Percentiles rank a stretch among this genome's conserved stretches.
Evolutionary conservation across 371 early-diverging fungal species (phyloP).

Genomic region (Apophysomyces trapeziformis): DNA sequence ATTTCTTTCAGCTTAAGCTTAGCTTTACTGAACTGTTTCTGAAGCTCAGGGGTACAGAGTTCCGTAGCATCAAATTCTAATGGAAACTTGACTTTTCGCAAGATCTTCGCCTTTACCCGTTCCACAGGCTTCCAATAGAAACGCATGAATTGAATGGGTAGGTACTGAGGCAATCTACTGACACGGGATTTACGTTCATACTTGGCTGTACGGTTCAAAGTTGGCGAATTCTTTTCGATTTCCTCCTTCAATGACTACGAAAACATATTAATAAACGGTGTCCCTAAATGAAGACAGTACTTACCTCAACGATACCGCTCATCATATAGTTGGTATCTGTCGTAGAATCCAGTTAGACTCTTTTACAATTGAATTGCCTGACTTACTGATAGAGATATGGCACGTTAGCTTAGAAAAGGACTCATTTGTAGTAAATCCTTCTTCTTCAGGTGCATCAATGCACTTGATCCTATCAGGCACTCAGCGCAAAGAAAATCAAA

Average conservation of each 20-base stretch:
- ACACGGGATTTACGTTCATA: slow-evolving; percentile 82
- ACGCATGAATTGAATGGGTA: slow-evolving; percentile 91
- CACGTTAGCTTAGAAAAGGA: slow-evolving; percentile 84
- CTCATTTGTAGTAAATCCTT: slow-evolving; percentile 61
- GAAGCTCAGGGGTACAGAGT: slow-evolving; percentile 86
- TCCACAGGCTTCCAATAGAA: slow-evolving; percentile 95
- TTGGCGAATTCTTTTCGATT: slow-evolving; percentile 89
- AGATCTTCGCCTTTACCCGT: slow-evolving; percentile 90
- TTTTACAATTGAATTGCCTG: too few species aligned
- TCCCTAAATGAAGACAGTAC: slow-evolving; percentile 9
- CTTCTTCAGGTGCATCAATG: slow-evolving; percentile 84
- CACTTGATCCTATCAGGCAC: slow-evolving; percentile 60
- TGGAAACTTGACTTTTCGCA: slow-evolving; percentile 91
- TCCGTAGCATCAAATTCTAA: slow-evolving; percentile 87
- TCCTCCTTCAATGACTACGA: slow-evolving; percentile 71
- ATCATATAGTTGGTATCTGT: slow-evolving; percentile 71
- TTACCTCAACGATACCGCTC: slow-evolving; percentile 60
- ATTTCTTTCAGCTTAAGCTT: slow-evolving; percentile 73
- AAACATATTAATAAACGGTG: slow-evolving; percentile 16
- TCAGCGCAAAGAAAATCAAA: neutral
- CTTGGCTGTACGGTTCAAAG: slow-evolving; percentile 76
- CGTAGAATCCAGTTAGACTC: neutral
- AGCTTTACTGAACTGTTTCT: slow-evolving; percentile 76
- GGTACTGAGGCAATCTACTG: slow-evolving; percentile 85
- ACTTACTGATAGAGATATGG: slow-evolving; percentile 74